Percentiles rank a stretch among this genome's conserved stretches.
Evolutionary conservation across 495 filamentous ascomycete genomes (phyloP).

Genomic region (Jackrogersella multiformis): DNA sequence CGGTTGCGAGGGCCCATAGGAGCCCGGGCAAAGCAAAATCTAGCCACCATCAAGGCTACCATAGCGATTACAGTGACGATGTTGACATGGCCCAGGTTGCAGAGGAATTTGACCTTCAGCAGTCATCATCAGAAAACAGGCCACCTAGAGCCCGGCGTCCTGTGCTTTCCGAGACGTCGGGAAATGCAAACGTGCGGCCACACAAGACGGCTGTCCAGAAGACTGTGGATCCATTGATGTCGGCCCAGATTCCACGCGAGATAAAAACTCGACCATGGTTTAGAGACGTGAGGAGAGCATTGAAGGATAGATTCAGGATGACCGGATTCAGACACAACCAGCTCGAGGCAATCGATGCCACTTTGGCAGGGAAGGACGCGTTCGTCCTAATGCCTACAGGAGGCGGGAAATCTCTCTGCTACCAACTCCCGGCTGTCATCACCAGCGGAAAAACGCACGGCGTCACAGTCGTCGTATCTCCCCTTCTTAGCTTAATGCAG

Average conservation of each 20-base stretch:
- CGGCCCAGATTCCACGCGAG: constrained; percentile 47
- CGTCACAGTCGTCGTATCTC: constrained; percentile 93
- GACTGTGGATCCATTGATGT: constrained; percentile 29
- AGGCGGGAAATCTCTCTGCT: constrained; percentile 96
- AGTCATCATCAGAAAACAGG: constrained; percentile 43
- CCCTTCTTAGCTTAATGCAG: constrained; percentile 93
- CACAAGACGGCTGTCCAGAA: constrained; percentile 44
- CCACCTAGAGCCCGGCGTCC: constrained; percentile 37
- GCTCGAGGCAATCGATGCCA: constrained; percentile 94
- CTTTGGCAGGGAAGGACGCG: constrained; percentile 82
- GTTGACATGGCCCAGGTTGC: constrained; percentile 74
- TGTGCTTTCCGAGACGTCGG: constrained; percentile 50
- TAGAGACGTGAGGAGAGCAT: constrained; percentile 76
- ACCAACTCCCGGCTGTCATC: constrained; percentile 92
- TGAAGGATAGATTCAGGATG: constrained; percentile 84
- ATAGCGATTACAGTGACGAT: constrained; percentile 72
- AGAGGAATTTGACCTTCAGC: constrained; percentile 63
- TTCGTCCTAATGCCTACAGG: constrained; percentile 99
- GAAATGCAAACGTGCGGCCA: constrained; percentile 47
- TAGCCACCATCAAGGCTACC: constrained; percentile 60
- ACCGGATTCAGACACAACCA: constrained; percentile 90
- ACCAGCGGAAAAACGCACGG: constrained; percentile 80
- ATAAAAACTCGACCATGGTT: constrained; percentile 76
- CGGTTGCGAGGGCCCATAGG: constrained; percentile 22
- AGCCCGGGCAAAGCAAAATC: constrained; percentile 29